phyloP scores from a whole-genome alignment of 176 grass and related monocot genomes.

The Typha latifolia region DNA sequence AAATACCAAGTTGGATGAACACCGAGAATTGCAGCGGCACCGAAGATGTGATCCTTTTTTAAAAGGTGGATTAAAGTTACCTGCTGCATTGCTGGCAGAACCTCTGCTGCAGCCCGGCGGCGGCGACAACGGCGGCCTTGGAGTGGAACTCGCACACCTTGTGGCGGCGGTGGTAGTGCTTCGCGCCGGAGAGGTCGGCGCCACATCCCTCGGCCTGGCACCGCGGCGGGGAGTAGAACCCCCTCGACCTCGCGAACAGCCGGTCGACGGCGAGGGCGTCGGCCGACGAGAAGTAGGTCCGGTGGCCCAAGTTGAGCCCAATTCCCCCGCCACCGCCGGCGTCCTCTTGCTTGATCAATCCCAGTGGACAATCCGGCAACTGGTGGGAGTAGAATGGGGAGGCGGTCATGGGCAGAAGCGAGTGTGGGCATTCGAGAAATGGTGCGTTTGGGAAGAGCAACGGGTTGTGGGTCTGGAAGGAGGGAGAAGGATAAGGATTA shows the following conservation, averaged over 20 bases:
- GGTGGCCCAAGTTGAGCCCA: slow-evolving; percentile 71
- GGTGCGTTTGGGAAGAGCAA: slow-evolving; percentile 14
- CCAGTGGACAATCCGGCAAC: slow-evolving; percentile 30
- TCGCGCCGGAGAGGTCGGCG: slow-evolving; percentile 72
- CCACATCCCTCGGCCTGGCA: slow-evolving; percentile 91
- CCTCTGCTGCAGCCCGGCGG: slow-evolving; percentile 64
- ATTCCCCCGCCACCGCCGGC: slow-evolving; percentile 26
- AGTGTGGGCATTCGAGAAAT: slow-evolving; percentile 30
- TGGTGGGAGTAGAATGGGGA: slow-evolving; percentile 8
- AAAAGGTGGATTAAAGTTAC: slow-evolving; percentile 13
- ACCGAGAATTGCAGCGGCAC: too few relatives aligned
- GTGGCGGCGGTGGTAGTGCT: slow-evolving; percentile 96
- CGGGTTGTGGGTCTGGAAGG: slow-evolving; percentile 11
- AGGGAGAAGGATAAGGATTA: slow-evolving; percentile 26
- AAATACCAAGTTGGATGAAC: neutral
- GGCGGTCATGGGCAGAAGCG: slow-evolving; percentile 31
- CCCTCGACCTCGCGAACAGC: slow-evolving; percentile 32
- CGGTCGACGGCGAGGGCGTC: slow-evolving; percentile 57
- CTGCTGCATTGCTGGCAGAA: slow-evolving; percentile 99
- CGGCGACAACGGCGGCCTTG: slow-evolving; percentile 70
- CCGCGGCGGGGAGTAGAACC: slow-evolving; percentile 37
- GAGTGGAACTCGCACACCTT: slow-evolving; percentile 98
- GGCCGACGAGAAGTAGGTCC: slow-evolving; percentile 72
- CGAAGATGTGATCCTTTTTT: neutral
- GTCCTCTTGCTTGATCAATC: slow-evolving; percentile 64